Percentiles rank a stretch among this genome's conserved stretches.
Conservation (phyloP, 1,139 yeast species). For the Blastobotrys malaysiensis region DNA sequence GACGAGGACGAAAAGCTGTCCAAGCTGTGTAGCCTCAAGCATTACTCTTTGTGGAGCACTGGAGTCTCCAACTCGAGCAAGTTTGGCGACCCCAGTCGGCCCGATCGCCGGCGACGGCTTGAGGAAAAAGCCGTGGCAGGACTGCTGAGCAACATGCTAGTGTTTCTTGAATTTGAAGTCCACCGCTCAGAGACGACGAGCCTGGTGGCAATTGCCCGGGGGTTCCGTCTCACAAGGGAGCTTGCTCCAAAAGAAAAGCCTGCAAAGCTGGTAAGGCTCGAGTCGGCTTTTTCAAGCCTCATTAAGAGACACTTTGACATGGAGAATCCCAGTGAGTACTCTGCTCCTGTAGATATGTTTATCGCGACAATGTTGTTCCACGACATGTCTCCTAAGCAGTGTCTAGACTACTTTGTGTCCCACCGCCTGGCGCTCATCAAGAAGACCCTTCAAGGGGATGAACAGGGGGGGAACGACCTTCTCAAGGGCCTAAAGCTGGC, state of each 20-base stretch:
- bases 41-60: constrained; percentile 19
- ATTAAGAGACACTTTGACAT: not conserved
- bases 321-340: not conserved
- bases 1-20: constrained; percentile 23
- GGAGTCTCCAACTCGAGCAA: constrained; percentile 13
- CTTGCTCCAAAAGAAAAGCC: constrained; percentile 5
- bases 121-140: constrained; percentile 9
- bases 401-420: constrained; percentile 13
- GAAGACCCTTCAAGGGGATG: not conserved
- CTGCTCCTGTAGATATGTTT: constrained; percentile 16
- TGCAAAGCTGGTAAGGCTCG: not conserved
- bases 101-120: constrained; percentile 1
- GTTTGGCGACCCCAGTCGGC: constrained; percentile 9
- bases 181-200: constrained; percentile 7
- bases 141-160: constrained; percentile 9
- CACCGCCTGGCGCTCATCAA: constrained; percentile 8
- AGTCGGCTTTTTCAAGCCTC: not conserved
- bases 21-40: constrained; percentile 17
- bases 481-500: constrained; percentile 15
- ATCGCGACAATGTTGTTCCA: constrained; percentile 21
- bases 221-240: constrained; percentile 13
- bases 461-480: not conserved
- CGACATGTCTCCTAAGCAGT: constrained; percentile 12
- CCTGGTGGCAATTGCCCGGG: constrained; percentile 15
- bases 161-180: constrained; percentile 11